Conservation (phyloP, 495 filamentous ascomycete genomes). For the Tirmania nivea region DNA sequence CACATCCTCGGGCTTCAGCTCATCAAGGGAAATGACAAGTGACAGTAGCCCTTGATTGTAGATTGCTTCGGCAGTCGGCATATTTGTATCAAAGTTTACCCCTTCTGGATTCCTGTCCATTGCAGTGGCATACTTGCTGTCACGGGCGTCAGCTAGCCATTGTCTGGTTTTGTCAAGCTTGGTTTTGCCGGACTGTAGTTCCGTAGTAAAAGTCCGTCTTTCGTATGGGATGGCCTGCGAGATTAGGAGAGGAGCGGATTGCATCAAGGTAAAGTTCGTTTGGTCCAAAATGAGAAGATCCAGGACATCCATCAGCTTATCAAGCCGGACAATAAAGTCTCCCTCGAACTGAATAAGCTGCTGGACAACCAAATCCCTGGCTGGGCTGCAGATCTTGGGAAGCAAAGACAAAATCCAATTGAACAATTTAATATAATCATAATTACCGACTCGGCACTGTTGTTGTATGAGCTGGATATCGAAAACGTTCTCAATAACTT, state of each 20-base stretch:
- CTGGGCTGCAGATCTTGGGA: slow-evolving; percentile 85
- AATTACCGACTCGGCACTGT: slow-evolving; percentile 59
- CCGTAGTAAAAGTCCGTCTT: slow-evolving; percentile 47
- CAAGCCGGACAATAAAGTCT: slow-evolving; percentile 64
- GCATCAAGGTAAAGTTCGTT: slow-evolving; percentile 74
- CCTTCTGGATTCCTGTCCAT: slow-evolving; percentile 51
- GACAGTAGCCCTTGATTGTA: slow-evolving; percentile 57
- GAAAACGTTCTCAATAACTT: slow-evolving; percentile 62
- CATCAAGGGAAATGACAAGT: slow-evolving; percentile 39
- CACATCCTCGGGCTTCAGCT: slow-evolving; percentile 34
- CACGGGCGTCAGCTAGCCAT: slow-evolving; percentile 51
- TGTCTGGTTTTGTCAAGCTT: slow-evolving; percentile 41
- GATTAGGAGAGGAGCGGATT: slow-evolving; percentile 60
- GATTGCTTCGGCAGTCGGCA: slow-evolving; percentile 43
- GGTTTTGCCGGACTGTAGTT: slow-evolving; percentile 35
- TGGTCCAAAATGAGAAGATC: slow-evolving; percentile 88
- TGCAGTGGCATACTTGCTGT: slow-evolving; percentile 47
- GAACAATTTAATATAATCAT: slow-evolving; percentile 90
- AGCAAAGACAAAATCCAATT: slow-evolving; percentile 67
- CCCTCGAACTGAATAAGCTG: slow-evolving; percentile 51
- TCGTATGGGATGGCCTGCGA: slow-evolving; percentile 67
- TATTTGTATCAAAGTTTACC: slow-evolving; percentile 30
- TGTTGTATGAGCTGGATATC: slow-evolving; percentile 55
- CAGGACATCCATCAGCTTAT: slow-evolving; percentile 52
- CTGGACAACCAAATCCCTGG: slow-evolving; percentile 67